Evolutionary conservation across 2,329 filamentous ascomycete species (phyloP).

Genomic region (Penicillium expansum): DNA sequence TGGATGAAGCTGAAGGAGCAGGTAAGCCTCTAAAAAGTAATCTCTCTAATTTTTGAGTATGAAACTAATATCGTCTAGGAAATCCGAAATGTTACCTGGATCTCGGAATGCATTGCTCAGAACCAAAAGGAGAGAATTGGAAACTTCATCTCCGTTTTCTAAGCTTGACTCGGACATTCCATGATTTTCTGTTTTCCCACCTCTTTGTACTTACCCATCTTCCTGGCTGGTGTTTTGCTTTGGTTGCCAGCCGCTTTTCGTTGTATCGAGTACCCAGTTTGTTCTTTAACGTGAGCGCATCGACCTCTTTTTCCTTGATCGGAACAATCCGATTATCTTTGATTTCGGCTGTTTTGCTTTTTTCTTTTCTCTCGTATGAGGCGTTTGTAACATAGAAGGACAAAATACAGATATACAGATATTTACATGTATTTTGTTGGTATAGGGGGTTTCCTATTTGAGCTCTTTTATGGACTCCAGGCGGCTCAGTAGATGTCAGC

Average conservation of each 20-base stretch:
- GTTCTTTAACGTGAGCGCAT: constrained; percentile 34
- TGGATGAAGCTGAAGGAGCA: constrained; percentile 98
- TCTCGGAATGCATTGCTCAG: constrained; percentile 98
- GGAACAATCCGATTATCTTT: constrained; percentile 17
- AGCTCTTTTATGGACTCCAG: background rate
- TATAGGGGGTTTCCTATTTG: background rate
- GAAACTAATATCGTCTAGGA: constrained; percentile 59
- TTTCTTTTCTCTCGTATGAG: constrained; percentile 14
- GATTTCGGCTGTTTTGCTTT: constrained; percentile 21
- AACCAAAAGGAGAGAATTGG: constrained; percentile 99
- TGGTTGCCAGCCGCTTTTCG: constrained; percentile 16
- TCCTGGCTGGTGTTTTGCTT: constrained; percentile 17
- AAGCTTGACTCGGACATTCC: constrained; percentile 28
- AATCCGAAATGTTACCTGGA: constrained; percentile 99
- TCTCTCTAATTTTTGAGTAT: background rate
- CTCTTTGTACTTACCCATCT: constrained; percentile 21
- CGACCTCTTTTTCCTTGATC: constrained; percentile 16
- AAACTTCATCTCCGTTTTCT: constrained; percentile 99
- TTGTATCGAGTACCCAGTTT: constrained; percentile 34
- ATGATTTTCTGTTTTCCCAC: constrained; percentile 12
- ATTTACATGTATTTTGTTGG: background rate
- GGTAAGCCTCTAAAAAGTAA: constrained; percentile 54
- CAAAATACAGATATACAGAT: constrained; percentile 18
- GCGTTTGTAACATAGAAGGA: constrained; percentile 36
- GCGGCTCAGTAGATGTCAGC: background rate